Percentiles rank a stretch among this genome's conserved stretches.
Conservation (phyloP, 441 rosid species). For the Erodium moschatum region DNA sequence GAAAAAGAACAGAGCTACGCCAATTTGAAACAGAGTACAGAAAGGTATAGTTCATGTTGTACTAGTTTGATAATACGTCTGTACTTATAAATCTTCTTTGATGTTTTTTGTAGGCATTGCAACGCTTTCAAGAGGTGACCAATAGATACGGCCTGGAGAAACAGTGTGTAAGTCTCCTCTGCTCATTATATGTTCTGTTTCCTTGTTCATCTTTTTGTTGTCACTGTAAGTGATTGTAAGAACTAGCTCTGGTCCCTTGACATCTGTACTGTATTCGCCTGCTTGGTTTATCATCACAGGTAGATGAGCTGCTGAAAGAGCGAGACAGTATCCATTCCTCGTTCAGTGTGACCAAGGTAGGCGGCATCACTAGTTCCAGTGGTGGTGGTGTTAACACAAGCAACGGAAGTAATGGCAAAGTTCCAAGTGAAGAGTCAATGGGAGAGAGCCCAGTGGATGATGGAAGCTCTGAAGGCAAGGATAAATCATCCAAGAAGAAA, state of each 20-base stretch:
- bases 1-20: conserved; percentile 77
- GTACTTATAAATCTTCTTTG: not conserved
- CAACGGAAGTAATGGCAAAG: conserved; percentile 60
- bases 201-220: too few relatives aligned
- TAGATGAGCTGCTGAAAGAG: conserved; percentile 81
- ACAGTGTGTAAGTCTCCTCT: conserved; percentile 53
- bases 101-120: conserved; percentile 65
- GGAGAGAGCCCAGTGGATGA: conserved; percentile 60
- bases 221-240: too few relatives aligned
- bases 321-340: conserved; percentile 69
- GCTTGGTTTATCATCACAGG: conserved; percentile 35
- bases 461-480: conserved; percentile 65
- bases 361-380: conserved; percentile 12
- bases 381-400: conserved; percentile 29
- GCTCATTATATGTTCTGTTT: not conserved
- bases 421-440: conserved; percentile 50
- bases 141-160: conserved; percentile 81
- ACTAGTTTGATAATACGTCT: not conserved
- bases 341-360: conserved; percentile 47
- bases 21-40: conserved; percentile 91
- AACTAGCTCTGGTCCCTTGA: not conserved
- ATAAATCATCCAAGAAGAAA: conserved; percentile 74
- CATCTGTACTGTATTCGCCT: not conserved
- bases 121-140: conserved; percentile 88
- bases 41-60: conserved; percentile 38